Percentiles rank a stretch among this genome's conserved stretches.
phyloP scores from a whole-genome alignment of 1,139 yeast species.

The Blastobotrys niveus region DNA sequence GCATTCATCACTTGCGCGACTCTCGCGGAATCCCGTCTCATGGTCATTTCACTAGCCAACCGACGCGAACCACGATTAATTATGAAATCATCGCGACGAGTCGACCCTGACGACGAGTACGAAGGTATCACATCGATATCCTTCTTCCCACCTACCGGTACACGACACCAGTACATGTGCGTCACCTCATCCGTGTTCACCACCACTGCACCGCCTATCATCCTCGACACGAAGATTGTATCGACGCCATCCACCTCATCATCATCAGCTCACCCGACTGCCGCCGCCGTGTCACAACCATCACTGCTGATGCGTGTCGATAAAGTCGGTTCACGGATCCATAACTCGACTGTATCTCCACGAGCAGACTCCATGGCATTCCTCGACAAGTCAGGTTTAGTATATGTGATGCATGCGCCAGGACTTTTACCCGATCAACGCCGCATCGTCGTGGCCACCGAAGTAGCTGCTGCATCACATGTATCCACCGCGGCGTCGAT shows the following conservation, averaged over 20 bases:
- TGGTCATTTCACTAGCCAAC: constrained; percentile 64
- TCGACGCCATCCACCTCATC: constrained; percentile 20
- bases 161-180: constrained; percentile 42
- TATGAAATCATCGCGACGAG: constrained; percentile 56
- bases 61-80: constrained; percentile 64
- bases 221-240: constrained; percentile 51
- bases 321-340: constrained; percentile 78
- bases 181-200: constrained; percentile 60
- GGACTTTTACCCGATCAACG: constrained; percentile 40
- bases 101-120: constrained; percentile 55
- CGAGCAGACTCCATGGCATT: constrained; percentile 82
- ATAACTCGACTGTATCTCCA: constrained; percentile 70
- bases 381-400: constrained; percentile 68
- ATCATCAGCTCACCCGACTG: constrained; percentile 17
- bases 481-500: constrained; percentile 60
- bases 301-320: constrained; percentile 53
- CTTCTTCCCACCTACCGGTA: constrained; percentile 46
- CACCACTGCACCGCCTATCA: constrained; percentile 52
- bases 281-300: constrained; percentile 46
- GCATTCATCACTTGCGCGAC: constrained; percentile 76
- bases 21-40: constrained; percentile 69
- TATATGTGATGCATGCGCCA: constrained; percentile 65
- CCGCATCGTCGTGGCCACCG: constrained; percentile 67
- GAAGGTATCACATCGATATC: constrained; percentile 87
- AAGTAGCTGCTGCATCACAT: constrained; percentile 63